phyloP scores from a whole-genome alignment of 495 filamentous ascomycete species.

The Hypoxylon perforatum region DNA sequence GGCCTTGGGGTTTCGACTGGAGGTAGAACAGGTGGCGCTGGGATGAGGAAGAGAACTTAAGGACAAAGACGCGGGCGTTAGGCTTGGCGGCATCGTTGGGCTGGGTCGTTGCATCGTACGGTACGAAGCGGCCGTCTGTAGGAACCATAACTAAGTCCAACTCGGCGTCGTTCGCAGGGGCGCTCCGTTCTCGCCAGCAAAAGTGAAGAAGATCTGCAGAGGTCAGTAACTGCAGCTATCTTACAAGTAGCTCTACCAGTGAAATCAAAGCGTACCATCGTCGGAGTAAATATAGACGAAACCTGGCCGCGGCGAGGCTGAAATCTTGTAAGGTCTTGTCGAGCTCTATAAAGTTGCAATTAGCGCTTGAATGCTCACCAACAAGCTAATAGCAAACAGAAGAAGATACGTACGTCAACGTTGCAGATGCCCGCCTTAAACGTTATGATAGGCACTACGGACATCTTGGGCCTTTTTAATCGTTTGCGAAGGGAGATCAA shows the following conservation, averaged over 20 bases:
- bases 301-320: slow-evolving; percentile 75
- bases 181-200: slow-evolving; percentile 81
- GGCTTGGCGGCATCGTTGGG: slow-evolving; percentile 68
- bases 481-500: neutral
- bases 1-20: slow-evolving; percentile 85
- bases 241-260: neutral
- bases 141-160: slow-evolving; percentile 61
- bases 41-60: slow-evolving; percentile 95
- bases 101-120: slow-evolving; percentile 70
- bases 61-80: slow-evolving; percentile 88
- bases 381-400: slow-evolving; percentile 1
- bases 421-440: slow-evolving; percentile 97
- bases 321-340: slow-evolving; percentile 71
- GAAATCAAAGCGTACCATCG: slow-evolving; percentile 70
- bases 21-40: slow-evolving; percentile 95
- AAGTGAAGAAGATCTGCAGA: slow-evolving; percentile 86
- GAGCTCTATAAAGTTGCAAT: slow-evolving; percentile 60
- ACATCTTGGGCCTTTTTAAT: slow-evolving; percentile 64
- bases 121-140: slow-evolving; percentile 84
- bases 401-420: slow-evolving; percentile 72
- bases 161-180: slow-evolving; percentile 45
- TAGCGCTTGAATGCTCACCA: slow-evolving; percentile 38
- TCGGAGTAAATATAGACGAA: slow-evolving; percentile 94
- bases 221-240: slow-evolving; percentile 32
- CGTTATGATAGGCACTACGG: slow-evolving; percentile 85